phyloP scores from a whole-genome alignment of 768 basidiomycete genomes.

The Boletus tomentosulus region DNA sequence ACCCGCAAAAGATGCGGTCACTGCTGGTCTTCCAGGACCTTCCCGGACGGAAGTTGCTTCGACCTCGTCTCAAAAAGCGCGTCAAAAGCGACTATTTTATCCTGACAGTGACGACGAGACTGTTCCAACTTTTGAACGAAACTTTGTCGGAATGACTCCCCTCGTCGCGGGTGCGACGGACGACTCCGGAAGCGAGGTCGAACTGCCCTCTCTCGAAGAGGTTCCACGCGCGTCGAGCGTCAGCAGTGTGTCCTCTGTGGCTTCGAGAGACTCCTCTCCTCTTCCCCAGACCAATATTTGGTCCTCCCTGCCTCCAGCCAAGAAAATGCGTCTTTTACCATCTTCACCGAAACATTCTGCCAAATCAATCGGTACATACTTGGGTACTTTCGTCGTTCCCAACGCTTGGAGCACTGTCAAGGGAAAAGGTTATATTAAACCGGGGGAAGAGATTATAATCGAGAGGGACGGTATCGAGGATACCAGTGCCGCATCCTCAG shows the following conservation, averaged over 20 bases:
- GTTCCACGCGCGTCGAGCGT: slow-evolving; percentile 39
- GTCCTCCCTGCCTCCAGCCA: slow-evolving; percentile 37
- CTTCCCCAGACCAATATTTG: slow-evolving; percentile 7
- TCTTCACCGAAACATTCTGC: slow-evolving; percentile 13
- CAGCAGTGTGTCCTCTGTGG: slow-evolving; percentile 34
- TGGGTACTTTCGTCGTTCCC: slow-evolving; percentile 65
- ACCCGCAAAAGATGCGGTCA: background rate
- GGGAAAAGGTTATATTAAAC: slow-evolving; percentile 65
- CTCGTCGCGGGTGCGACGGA: slow-evolving; percentile 34
- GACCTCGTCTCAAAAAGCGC: slow-evolving; percentile 10
- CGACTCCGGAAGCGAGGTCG: slow-evolving; percentile 32
- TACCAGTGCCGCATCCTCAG: slow-evolving; percentile 10
- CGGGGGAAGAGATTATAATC: slow-evolving; percentile 56
- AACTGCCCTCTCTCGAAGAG: slow-evolving; percentile 31
- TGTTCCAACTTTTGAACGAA: slow-evolving; percentile 10
- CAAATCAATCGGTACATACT: slow-evolving; percentile 37
- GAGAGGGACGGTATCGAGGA: slow-evolving; percentile 50
- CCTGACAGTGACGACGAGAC: slow-evolving; percentile 44
- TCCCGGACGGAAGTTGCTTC: background rate
- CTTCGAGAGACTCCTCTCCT: slow-evolving; percentile 28
- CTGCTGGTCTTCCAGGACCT: background rate
- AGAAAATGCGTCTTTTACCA: slow-evolving; percentile 49
- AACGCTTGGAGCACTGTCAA: slow-evolving; percentile 79
- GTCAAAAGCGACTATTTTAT: slow-evolving; percentile 37
- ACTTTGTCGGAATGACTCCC: slow-evolving; percentile 10